Evolutionary conservation across 2,329 filamentous ascomycete genomes (phyloP), one percentile per base, ranked within the genome.

Genomic region (Bipolaris victoriae): DNA sequence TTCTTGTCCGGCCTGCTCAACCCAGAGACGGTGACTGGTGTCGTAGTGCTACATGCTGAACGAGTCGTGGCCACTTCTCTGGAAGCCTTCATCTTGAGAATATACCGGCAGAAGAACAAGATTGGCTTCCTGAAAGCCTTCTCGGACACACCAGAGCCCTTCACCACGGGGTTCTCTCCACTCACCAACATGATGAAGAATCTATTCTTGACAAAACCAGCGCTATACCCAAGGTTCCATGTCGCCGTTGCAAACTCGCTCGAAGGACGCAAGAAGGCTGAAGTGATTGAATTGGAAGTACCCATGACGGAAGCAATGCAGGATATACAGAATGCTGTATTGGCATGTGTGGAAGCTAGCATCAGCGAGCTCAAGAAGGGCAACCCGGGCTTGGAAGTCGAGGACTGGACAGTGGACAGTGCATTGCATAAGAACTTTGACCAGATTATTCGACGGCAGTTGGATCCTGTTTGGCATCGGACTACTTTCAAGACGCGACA

Each of bases 391-490:
- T 81, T 99, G 6, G 94, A 98, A 66, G 93, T 98, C 87, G 93
- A 96, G 58, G 93, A 97, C 70, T 98, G 94, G 94, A 97, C 92
- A 48, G 82, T 97, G 16, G 94, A 98, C 75, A 97, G 91, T 71
- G 94, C 94, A 35, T 79, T 98, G 59, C 90, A 97, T 64, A 91
- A 90, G 71, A 96, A 92, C 69, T 99, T 99, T 74, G 95, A 98
- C 74, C 82, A 90, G 58, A 89, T 93, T 53, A 88, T 99, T 49
- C 86, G 94, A 60, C 86, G 93, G 56, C 95, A 99, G 76, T 81
- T 99, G 16, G 93, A 98, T 71, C 93, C 94, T 4, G 93, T 98
- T 57, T 99, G 95, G 95, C 95, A 99, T 79, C 87, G 95, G 52
- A 91, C 97, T 49, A 97, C 90, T 75, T 96, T 91, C 83, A 92